Evolutionary conservation across 805 yeast species (phyloP).

Genomic region (Pichia deserticola): DNA sequence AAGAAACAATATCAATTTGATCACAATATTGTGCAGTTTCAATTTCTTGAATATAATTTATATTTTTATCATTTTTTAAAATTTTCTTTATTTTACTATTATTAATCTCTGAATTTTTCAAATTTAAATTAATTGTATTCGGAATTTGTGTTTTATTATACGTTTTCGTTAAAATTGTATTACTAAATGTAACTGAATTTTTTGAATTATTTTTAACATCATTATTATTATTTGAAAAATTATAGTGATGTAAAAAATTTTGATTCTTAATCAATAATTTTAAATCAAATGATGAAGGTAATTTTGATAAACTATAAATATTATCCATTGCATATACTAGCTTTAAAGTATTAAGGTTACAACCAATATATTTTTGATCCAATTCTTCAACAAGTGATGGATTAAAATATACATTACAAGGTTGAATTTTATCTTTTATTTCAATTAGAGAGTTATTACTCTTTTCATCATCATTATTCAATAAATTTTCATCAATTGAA

Average conservation of each 20-base stretch:
- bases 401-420: neutral
- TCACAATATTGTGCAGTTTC: neutral
- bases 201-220: neutral
- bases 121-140: neutral
- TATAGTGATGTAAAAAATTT: neutral
- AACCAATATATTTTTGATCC: neutral
- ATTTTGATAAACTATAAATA: neutral
- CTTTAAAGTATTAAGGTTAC: neutral
- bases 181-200: neutral
- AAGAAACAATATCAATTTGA: neutral
- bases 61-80: neutral
- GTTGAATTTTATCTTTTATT: neutral
- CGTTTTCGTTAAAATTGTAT: neutral
- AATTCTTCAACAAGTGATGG: neutral
- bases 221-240: neutral
- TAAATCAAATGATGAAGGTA: neutral
- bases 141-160: neutral
- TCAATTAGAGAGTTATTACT: no score
- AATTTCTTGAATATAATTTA: neutral
- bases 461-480: no score
- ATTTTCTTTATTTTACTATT: neutral
- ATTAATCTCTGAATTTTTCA: neutral
- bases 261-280: neutral
- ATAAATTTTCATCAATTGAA: neutral
- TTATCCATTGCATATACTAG: neutral